phyloP scores from a whole-genome alignment of 306 rosid genomes.

The Abrus pulchellus region DNA sequence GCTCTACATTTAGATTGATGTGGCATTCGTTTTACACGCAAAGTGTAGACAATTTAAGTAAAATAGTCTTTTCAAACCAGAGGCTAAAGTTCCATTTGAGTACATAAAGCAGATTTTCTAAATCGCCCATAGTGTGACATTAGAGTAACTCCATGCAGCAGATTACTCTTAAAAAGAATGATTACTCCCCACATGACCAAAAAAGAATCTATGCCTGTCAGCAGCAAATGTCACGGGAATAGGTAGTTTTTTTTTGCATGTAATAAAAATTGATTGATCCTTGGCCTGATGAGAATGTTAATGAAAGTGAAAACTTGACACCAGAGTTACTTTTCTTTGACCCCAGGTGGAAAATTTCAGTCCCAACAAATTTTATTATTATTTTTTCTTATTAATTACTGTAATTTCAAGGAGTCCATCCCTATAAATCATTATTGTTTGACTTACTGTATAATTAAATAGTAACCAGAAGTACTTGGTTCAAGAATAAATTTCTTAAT shows the following conservation, averaged over 20 bases:
- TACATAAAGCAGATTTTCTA: background rate
- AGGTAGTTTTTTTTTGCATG: no score
- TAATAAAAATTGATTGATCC: no score
- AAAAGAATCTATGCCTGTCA: no score
- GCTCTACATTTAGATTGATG: background rate
- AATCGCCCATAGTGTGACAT: background rate
- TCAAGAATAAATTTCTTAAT: background rate
- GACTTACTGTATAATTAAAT: background rate
- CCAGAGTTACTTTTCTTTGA: slow-evolving; percentile 43
- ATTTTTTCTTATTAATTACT: background rate
- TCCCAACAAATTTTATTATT: background rate
- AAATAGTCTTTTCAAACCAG: background rate
- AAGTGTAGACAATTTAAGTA: background rate
- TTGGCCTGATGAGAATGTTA: no score
- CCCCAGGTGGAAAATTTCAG: slow-evolving; percentile 29
- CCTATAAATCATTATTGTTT: background rate
- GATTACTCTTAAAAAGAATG: no score
- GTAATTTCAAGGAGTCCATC: slow-evolving; percentile 12
- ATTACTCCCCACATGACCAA: no score
- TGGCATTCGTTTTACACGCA: background rate
- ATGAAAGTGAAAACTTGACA: slow-evolving; percentile 16
- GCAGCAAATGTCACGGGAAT: no score
- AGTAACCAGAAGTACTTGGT: background rate
- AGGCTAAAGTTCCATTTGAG: background rate
- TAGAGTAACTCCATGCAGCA: no score